Conservation (phyloP, 805 yeast species). For the Dipodascus albidus region DNA sequence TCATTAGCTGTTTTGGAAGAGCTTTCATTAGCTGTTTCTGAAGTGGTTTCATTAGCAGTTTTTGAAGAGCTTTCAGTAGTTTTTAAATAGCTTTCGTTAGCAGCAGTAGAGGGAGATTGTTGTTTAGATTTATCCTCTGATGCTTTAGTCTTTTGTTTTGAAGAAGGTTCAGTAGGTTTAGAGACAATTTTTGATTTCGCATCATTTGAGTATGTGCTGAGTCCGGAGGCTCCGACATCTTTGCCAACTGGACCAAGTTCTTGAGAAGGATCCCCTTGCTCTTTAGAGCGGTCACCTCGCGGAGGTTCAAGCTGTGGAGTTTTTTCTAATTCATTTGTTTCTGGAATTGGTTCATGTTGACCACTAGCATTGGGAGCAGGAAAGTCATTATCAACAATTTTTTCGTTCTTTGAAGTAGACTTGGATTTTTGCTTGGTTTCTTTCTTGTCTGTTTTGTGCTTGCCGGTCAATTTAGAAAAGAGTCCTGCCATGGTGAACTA, state of each 20-base stretch:
- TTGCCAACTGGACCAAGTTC: too few species aligned
- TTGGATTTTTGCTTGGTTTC: background rate
- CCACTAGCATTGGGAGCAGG: background rate
- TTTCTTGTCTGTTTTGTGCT: background rate
- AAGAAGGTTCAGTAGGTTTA: background rate
- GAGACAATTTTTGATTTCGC: too few species aligned
- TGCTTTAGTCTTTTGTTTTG: background rate
- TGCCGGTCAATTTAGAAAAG: background rate
- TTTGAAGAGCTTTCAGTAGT: background rate
- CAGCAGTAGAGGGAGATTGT: background rate
- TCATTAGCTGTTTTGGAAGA: background rate
- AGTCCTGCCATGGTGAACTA: background rate
- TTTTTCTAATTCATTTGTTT: background rate
- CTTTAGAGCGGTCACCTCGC: too few species aligned
- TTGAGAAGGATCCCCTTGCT: too few species aligned
- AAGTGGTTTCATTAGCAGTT: background rate
- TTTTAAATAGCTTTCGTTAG: background rate
- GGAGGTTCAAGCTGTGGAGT: too few species aligned
- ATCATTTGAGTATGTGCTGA: too few species aligned
- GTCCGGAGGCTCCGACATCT: too few species aligned
- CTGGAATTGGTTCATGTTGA: background rate
- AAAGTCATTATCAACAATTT: background rate
- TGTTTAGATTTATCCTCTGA: too few species aligned
- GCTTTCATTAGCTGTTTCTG: background rate
- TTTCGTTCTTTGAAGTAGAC: background rate